Base-by-base conservation (phyloP, 495 filamentous ascomycete species). In the Tuber aestivum region DNA sequence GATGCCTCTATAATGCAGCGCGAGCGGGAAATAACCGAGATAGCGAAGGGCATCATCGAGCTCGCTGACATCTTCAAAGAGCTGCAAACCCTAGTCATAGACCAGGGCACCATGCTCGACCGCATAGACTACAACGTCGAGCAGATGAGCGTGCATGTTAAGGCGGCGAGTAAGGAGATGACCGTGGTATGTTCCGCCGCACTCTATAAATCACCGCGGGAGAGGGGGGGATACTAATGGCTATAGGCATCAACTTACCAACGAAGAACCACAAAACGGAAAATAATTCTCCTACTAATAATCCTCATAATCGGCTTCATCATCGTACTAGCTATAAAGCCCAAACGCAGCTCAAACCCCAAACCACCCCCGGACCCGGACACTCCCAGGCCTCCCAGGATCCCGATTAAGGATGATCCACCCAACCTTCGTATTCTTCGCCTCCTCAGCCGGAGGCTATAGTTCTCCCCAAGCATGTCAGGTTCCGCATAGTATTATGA, bases 41-140 rank as follows among this genome's bases (percentile, higher is more conserved):
- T 99, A 76, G 95, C 95, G 0, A 94, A 97, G 81, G 95, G 95
- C 65, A 97, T 99, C 83, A 97, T 99, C 80, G 96, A 98, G 79
- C 87, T 99, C 3, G 91, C 94, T 1, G 94, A 97, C 82, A 94
- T 99, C 61, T 99, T 99, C 87, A 93, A 95, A 69, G 96, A 98
- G 77, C 85, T 99, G 32, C 96, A 99, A 82, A 89, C 87, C 35
- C 97, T 99, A 94, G 91, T 99, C 74, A 99, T 99, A 76, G 95
- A 99, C 84, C 95, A 99, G 85, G 95, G 95, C 20, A 97, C 93
- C 41, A 94, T 99, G 92, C 89, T 99, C 37, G 95, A 99, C 85
- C 89, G 95, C 48, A 97, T 99, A 81, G 95, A 99, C 83, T 99
- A 97, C 85, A 99, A 99, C 83, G 92, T 99, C 48, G 95, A 99